phyloP scores from a whole-genome alignment of 345 rosid species.

The Gossypium rotundifolium region DNA sequence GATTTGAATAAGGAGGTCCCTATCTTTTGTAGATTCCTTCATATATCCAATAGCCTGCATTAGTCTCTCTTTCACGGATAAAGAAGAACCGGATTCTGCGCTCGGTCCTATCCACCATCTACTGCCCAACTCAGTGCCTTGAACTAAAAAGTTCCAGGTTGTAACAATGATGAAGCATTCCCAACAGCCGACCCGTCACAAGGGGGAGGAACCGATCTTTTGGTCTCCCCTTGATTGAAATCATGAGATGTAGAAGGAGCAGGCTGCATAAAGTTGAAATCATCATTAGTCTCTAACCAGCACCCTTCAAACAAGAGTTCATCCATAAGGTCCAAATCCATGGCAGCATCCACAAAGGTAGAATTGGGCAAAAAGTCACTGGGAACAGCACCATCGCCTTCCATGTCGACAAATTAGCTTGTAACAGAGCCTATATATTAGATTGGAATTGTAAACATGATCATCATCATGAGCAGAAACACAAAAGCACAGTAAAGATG shows the following conservation, averaged over 20 bases:
- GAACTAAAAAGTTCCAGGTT: slow-evolving; percentile 26
- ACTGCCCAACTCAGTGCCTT: slow-evolving; percentile 42
- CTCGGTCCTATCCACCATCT: slow-evolving; percentile 70
- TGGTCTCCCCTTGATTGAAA: slow-evolving; percentile 26
- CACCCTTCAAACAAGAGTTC: slow-evolving; percentile 78
- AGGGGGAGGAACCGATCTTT: slow-evolving; percentile 17
- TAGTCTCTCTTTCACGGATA: slow-evolving; percentile 53
- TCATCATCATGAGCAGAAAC: slow-evolving; percentile 45
- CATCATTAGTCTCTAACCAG: slow-evolving; percentile 65
- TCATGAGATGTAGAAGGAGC: slow-evolving; percentile 28
- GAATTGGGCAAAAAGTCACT: slow-evolving; percentile 36
- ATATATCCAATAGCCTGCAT: slow-evolving; percentile 43
- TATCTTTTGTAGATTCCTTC: slow-evolving; percentile 45
- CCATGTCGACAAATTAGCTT: slow-evolving; percentile 43
- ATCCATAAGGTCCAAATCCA: slow-evolving; percentile 90
- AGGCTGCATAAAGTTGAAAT: slow-evolving; percentile 30
- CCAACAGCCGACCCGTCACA: slow-evolving; percentile 18
- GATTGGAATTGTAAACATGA: slow-evolving; percentile 19
- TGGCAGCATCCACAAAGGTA: slow-evolving; percentile 40
- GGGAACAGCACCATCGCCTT: slow-evolving; percentile 25
- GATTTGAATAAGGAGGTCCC: slow-evolving; percentile 66
- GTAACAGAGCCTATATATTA: slow-evolving; percentile 23
- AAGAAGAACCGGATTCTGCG: slow-evolving; percentile 25
- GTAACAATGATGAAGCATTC: slow-evolving; percentile 24
- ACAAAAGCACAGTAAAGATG: slow-evolving; percentile 53